Evolutionary conservation across 768 basidiomycete genomes (phyloP).

Genomic region (Kwoniella shandongensis): DNA sequence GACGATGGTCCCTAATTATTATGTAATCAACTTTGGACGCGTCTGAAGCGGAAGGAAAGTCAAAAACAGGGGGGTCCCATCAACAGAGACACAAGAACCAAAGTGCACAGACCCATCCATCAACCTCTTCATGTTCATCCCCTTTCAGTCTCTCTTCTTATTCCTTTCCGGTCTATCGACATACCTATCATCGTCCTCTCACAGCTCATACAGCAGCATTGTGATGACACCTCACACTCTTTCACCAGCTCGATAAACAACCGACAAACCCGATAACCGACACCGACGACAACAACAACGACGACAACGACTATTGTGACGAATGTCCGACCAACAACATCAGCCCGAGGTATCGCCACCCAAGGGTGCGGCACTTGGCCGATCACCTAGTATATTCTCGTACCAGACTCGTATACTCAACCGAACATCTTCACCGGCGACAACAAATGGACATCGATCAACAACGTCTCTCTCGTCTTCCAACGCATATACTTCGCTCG

Average conservation of each 20-base stretch:
- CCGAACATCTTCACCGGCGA: conserved; percentile 19
- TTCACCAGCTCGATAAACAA: conserved; percentile 1
- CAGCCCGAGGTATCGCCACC: conserved; percentile 39
- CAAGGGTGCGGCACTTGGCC: conserved; percentile 22
- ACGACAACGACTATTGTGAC: background rate
- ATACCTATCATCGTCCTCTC: background rate
- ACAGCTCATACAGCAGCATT: background rate
- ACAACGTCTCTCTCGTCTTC: conserved; percentile 22
- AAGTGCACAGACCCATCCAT: background rate
- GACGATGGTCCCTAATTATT: no score
- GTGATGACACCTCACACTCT: background rate
- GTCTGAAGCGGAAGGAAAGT: background rate
- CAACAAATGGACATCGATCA: conserved; percentile 5
- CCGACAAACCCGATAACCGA: conserved; percentile 2
- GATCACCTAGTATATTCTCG: conserved; percentile 44
- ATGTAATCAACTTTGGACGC: background rate
- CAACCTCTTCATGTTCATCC: no score
- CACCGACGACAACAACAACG: conserved; percentile 6
- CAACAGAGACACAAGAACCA: conserved; percentile 4
- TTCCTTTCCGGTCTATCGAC: background rate
- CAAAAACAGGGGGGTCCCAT: background rate
- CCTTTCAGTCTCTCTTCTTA: no score
- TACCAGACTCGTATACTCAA: conserved; percentile 44
- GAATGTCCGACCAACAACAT: conserved; percentile 15
- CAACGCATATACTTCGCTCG: conserved; percentile 20